Evolutionary conservation across 352 stramenopile species (phyloP).

Genomic region (Globisporangium parvum): DNA sequence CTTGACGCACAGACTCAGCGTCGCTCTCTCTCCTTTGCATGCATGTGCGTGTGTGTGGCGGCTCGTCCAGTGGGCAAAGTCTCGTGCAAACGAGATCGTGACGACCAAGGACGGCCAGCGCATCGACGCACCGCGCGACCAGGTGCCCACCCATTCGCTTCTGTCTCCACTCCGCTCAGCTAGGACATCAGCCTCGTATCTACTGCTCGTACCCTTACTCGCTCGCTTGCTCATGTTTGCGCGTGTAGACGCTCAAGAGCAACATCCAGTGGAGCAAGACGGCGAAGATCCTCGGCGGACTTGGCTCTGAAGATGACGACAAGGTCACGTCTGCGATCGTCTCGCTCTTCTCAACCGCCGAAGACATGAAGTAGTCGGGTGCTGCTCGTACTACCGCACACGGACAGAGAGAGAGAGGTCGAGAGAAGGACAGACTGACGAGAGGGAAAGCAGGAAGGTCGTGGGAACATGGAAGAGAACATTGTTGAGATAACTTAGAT

Average conservation of each 20-base stretch:
- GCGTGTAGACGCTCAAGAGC: slow-evolving; percentile 20
- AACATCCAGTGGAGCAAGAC: slow-evolving; percentile 56
- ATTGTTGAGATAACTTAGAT: neutral
- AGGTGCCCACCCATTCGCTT: slow-evolving; percentile 17
- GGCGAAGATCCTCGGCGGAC: slow-evolving; percentile 51
- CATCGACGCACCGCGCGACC: slow-evolving; percentile 17
- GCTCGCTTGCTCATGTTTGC: neutral
- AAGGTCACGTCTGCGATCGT: slow-evolving; percentile 59
- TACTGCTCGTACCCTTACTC: neutral
- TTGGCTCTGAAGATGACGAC: slow-evolving; percentile 30
- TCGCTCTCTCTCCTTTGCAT: neutral
- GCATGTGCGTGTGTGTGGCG: neutral
- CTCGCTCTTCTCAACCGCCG: slow-evolving; percentile 32
- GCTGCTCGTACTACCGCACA: too few relatives aligned
- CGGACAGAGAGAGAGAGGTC: neutral
- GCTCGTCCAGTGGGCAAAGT: slow-evolving; percentile 36
- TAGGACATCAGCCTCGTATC: too few relatives aligned
- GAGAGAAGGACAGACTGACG: neutral
- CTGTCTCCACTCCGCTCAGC: neutral
- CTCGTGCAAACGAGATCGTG: slow-evolving; percentile 32
- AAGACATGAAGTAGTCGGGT: slow-evolving; percentile 12
- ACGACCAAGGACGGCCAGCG: slow-evolving; percentile 14
- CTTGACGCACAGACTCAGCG: neutral
- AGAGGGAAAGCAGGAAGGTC: neutral
- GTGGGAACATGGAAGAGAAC: neutral